Base-by-base conservation (phyloP, 176 grass and related monocot species). In the Aegilops speltoides region DNA sequence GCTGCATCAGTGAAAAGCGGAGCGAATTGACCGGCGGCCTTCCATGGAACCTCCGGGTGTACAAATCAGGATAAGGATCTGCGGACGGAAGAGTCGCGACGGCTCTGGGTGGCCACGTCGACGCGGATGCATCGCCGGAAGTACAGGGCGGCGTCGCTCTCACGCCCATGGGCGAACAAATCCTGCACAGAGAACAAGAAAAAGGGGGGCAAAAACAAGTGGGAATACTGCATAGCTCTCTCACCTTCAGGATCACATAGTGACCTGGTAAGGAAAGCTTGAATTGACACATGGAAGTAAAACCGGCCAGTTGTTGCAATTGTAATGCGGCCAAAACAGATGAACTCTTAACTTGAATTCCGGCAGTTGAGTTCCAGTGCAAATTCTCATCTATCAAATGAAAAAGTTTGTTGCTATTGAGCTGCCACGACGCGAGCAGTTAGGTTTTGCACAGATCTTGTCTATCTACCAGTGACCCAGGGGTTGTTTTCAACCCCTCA, bases 1-100 rank as follows among this genome's bases (percentile, higher is more conserved):
- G 83, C 78, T 75, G 76, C 87, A 84, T 95, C 89, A 50, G 81
- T 88, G 64, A 89, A 91, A 92, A 92, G 83, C 66, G 37, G 80
- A 33, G 46, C 10, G 43, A 86, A 89, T 86, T 85, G 94, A 96
- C 89, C 83, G 10, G 79, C 48, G 15, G 76, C 80, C 46, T 67
- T 54, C 19, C 40, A 4, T 10, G 33, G 74, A 56, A 65, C 74
- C 78, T 88, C 85, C 89, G 32, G 38, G 83, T 93, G 87, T 90
- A 65, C 86, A 83, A 33, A 86, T 82, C 32, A 54, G 64, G 94
- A 93, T 93, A 87, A 95, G 89, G 56, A 46, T 70, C 73, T 26
- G 81, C 65, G 64, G 89, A 91, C 37, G 6, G 89, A 91, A 88
- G 85, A 79, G 81, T 66, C 16, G n/a, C 77, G 89, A 91, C 86